Base-by-base conservation (phyloP, 805 yeast genomes). In the Candida loeiensis region DNA sequence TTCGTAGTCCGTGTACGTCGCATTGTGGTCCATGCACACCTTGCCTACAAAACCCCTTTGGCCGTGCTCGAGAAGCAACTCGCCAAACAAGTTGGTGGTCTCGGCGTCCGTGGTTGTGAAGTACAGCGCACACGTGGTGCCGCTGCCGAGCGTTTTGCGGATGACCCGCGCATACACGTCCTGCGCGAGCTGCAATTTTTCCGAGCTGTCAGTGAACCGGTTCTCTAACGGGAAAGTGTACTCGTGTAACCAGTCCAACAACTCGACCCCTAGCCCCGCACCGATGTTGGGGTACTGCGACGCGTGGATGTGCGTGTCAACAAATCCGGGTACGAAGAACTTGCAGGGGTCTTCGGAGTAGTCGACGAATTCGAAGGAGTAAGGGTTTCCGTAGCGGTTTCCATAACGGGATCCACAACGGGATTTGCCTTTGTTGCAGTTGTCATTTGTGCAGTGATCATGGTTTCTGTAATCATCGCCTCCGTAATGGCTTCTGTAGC, bases 61-160 rank as follows among this genome's bases (percentile, higher is more conserved):
- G 27, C 96, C 95, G 21, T 65, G 50, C 28, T 66, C 45, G 9
- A 80, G 63, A 25, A 91, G 79, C 12, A 84, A 57, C 43, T 82
- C 84, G 1, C 95, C 95, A 53, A 93, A 74, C 26, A 82, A 51
- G 37, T 82, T 82, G 2, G 97, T 76, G 3, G 95, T 80, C 5
- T 75, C 77, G 0, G 81, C 68, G 55, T 91, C 95, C 34, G 87
- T 81, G 0, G 98, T 89, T 3, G 97, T 91, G 59, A 80, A 93
- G 64, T 93, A 93, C 0, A 95, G 74, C 0, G 95, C 95, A 41
- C 91, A 80, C 1, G 99, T 93, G 1, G 98, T 93, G 15, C 99
- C 99, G 55, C 80, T 71, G 2, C 58, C 53, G 46, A 93, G 64
- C 0, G 96, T 86, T 41, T 83, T 77, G 3, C 63, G 52, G n/a